phyloP scores from a whole-genome alignment of 1,284 basidiomycete genomes.

The Tylopilus sp. region DNA sequence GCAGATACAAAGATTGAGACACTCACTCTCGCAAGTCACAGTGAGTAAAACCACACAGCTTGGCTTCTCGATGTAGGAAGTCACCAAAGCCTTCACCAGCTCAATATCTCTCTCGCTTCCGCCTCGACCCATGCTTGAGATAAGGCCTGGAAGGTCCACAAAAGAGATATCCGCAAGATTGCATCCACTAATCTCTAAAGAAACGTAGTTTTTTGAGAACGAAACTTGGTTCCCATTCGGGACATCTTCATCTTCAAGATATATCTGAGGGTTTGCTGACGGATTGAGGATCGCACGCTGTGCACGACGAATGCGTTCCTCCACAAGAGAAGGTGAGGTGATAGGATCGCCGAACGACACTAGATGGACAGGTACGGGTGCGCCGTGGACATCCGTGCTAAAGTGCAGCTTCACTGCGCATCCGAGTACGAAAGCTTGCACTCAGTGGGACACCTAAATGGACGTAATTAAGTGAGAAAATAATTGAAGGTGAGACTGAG shows the following conservation, averaged over 20 bases:
- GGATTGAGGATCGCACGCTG: slow-evolving; percentile 82
- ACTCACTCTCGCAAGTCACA: slow-evolving; percentile 76
- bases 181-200: slow-evolving; percentile 72
- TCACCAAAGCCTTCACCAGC: slow-evolving; percentile 71
- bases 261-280: slow-evolving; percentile 41
- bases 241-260: slow-evolving; percentile 53
- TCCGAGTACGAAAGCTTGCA: slow-evolving; percentile 64
- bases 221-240: slow-evolving; percentile 51
- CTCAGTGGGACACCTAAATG: slow-evolving; percentile 77
- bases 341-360: slow-evolving; percentile 67
- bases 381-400: slow-evolving; percentile 57
- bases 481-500: neutral
- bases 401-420: slow-evolving; percentile 63
- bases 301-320: slow-evolving; percentile 74
- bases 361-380: slow-evolving; percentile 51
- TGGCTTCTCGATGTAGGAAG: slow-evolving; percentile 67
- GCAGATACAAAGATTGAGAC: neutral
- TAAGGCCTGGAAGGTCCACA: slow-evolving; percentile 64
- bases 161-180: slow-evolving; percentile 81
- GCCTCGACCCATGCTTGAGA: slow-evolving; percentile 65
- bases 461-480: neutral
- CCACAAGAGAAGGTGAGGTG: slow-evolving; percentile 62
- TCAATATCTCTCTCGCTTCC: slow-evolving; percentile 64
- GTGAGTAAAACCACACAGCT: slow-evolving; percentile 79
- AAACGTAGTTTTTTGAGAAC: slow-evolving; percentile 75